phyloP scores from a whole-genome alignment of 371 early-diverging fungal genomes.

The Mortierella sp. region DNA sequence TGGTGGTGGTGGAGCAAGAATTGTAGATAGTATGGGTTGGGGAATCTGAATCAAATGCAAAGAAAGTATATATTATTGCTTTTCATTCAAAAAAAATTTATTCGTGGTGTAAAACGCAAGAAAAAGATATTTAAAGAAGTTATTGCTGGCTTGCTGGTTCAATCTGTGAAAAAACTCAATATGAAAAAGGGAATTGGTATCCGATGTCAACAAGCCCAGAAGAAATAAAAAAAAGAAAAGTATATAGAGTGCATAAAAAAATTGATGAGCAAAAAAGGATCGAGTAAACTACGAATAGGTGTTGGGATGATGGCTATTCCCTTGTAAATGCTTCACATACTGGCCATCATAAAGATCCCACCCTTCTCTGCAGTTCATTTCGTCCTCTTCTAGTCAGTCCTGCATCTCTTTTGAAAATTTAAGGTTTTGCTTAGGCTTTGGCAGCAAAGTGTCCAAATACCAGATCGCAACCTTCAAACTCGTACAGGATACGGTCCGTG shows the following conservation, averaged over 20 bases:
- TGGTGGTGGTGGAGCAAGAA: conserved; percentile 16
- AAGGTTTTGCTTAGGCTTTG: conserved; percentile 38
- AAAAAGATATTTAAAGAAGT: neutral
- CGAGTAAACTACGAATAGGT: conserved; percentile 8
- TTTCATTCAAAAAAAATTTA: neutral
- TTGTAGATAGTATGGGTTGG: conserved; percentile 29
- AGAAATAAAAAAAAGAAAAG: conserved; percentile 10
- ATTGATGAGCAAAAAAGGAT: neutral
- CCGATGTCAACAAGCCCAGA: conserved; percentile 24
- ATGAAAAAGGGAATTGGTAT: conserved; percentile 44
- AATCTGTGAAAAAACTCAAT: conserved; percentile 24
- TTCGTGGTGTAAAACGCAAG: neutral
- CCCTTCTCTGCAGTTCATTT: conserved; percentile 6
- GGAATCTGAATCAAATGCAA: conserved; percentile 4
- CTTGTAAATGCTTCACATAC: conserved; percentile 18
- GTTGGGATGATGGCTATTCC: conserved; percentile 25
- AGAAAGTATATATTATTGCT: conserved; percentile 8
- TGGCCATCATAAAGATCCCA: conserved; percentile 9
- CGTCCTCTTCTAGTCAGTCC: neutral
- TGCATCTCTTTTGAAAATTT: neutral
- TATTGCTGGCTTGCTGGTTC: conserved; percentile 4
- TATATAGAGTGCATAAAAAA: neutral
- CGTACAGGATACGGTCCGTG: conserved; percentile 80
- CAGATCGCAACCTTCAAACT: conserved; percentile 83
- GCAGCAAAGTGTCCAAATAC: conserved; percentile 75